Base-by-base conservation (phyloP, 108 stramenopile genomes). In the Pseudonitzschia pungens region DNA sequence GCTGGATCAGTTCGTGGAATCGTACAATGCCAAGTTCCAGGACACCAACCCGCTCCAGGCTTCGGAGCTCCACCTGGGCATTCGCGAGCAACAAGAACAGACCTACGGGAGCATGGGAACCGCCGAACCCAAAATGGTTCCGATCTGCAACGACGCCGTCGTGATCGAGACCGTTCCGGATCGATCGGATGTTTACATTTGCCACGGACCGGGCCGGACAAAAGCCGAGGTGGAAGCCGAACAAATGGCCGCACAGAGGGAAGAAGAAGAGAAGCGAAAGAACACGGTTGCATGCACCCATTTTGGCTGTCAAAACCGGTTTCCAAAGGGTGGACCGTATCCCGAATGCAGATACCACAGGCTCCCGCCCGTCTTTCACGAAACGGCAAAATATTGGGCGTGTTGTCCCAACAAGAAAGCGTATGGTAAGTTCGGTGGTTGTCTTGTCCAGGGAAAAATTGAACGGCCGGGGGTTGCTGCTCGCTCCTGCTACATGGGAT, bases 301-400 rank as follows among this genome's bases (percentile, higher is more conserved):
- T 71, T 93, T 96, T 85, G 96, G 96, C 44, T 96, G 96, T 74
- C 85, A 91, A 56, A 81, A 89, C 16, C 77, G 93, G 29, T 94
- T 91, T 68, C 81, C 84, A 0, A 87, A 84, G 65, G 89, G 89
- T 9, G 89, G 88, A 8, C 89, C 92, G 7, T 89, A 86, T 73
- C 89, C 89, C 4, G 81, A 81, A 12, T 97, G 96, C 69, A 65
- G 59, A n/a, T 94, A 96, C 75, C 98, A 99, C 76, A 80, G 65
- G 28, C 75, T 88, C 0, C 96, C 96, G 15, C 97, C 98, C 20
- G 96, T 99, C 52, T 99, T 99, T 81, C 98, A 99, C 70, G 98
- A 99, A 70, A 96, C 96, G 10, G 97, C 96, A 18, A 99, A 99
- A 74, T 97, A 90, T 82, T 99, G 97, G 97, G 78, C 83, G 12